Evolutionary conservation across 2,329 filamentous ascomycete genomes (phyloP).

Genomic region (Podosphaera fusca): DNA sequence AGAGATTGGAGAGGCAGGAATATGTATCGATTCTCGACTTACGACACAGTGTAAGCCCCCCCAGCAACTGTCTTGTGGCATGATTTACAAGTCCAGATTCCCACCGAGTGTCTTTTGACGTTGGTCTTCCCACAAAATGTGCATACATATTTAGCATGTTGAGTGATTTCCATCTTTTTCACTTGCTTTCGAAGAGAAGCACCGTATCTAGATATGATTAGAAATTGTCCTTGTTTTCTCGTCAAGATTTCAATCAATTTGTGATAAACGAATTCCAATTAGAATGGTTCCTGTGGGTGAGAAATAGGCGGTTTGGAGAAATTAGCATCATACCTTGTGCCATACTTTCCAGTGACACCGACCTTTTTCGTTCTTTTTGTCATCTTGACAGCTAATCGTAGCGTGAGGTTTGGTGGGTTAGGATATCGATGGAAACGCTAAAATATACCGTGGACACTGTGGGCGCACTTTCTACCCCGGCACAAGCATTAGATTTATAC

Average conservation of each 20-base stretch:
- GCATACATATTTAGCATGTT: constrained; percentile 94
- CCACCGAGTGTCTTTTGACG: constrained; percentile 73
- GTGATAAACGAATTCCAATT: too few relatives aligned
- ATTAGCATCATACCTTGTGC: constrained; percentile 52
- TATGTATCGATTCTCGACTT: constrained; percentile 28
- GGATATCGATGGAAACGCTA: too few relatives aligned
- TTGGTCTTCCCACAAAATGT: constrained; percentile 97
- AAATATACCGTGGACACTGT: too few relatives aligned
- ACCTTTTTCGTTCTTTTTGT: constrained; percentile 96
- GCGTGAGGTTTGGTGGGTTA: too few relatives aligned
- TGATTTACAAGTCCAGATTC: constrained; percentile 90
- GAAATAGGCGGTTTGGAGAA: too few relatives aligned
- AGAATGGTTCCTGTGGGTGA: too few relatives aligned
- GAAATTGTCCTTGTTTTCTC: constrained; percentile 1
- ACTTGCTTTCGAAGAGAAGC: constrained; percentile 97
- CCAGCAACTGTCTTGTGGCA: constrained; percentile 89
- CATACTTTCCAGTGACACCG: constrained; percentile 97
- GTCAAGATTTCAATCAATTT: neutral
- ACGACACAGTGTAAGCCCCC: constrained; percentile 92
- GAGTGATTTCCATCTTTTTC: constrained; percentile 99
- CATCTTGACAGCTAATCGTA: constrained; percentile 39
- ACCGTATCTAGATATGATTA: constrained; percentile 49
- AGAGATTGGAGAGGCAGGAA: too few relatives aligned
- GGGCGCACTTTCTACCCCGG: too few relatives aligned
- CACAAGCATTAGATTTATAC: too few relatives aligned